Conservation (phyloP, 2,329 filamentous ascomycete species). For the Cercospora sp. region DNA sequence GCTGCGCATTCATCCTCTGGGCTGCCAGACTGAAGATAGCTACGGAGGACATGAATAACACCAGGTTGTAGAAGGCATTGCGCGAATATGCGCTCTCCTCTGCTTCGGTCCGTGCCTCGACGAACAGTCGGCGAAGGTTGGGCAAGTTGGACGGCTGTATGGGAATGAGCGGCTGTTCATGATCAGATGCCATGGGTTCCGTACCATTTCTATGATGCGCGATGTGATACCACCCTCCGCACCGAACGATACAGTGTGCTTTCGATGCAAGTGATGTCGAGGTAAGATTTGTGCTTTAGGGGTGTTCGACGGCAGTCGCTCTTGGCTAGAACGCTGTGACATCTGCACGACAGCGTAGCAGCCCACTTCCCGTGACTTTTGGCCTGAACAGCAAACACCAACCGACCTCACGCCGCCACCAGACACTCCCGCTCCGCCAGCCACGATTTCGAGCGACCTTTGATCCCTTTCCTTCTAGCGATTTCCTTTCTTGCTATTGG, state of each 20-base stretch:
- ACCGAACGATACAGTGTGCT: neutral
- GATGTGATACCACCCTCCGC: neutral
- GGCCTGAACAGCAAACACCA: neutral
- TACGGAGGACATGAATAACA: conserved; percentile 94
- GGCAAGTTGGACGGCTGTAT: conserved; percentile 71
- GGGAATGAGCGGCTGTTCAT: neutral
- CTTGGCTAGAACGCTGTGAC: neutral
- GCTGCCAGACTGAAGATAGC: conserved; percentile 91
- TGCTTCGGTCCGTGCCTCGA: conserved; percentile 86
- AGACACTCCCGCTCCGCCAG: neutral
- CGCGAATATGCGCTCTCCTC: conserved; percentile 94
- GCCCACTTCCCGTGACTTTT: conserved; percentile 4
- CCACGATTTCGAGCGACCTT: neutral
- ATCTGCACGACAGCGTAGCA: neutral
- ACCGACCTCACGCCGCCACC: neutral
- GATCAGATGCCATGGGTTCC: neutral
- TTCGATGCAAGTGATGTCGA: conserved; percentile 1
- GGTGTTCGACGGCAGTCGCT: conserved; percentile 1
- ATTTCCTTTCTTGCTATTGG: neutral
- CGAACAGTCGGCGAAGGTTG: conserved; percentile 93
- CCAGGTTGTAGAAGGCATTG: conserved; percentile 95
- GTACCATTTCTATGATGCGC: neutral
- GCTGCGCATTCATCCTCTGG: conserved; percentile 67
- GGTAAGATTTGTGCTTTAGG: conserved; percentile 2
- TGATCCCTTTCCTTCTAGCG: neutral